Evolutionary conservation across 495 filamentous ascomycete genomes (phyloP).

Genomic region (Bathelium albidoporum): DNA sequence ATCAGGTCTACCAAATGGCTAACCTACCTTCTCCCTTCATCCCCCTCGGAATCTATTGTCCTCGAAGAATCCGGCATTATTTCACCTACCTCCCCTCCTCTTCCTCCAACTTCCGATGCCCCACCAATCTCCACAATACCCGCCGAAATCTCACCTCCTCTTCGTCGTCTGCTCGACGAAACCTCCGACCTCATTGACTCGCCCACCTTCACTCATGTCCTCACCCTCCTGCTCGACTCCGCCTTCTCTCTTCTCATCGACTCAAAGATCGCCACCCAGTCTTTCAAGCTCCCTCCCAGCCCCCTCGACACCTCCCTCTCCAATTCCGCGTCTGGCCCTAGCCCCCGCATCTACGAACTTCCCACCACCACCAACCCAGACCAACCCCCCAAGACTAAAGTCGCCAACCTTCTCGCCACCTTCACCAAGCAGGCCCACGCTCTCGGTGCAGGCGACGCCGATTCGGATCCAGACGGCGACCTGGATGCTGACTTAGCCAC

Average conservation of each 20-base stretch:
- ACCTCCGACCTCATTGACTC: slow-evolving; percentile 94
- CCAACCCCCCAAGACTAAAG: slow-evolving; percentile 49
- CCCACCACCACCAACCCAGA: slow-evolving; percentile 19
- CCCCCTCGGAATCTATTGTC: slow-evolving; percentile 66
- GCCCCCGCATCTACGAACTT: slow-evolving; percentile 34
- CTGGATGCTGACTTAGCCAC: slow-evolving; percentile 19
- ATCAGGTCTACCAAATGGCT: slow-evolving; percentile 57
- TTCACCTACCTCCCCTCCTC: slow-evolving; percentile 35
- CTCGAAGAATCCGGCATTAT: slow-evolving; percentile 73
- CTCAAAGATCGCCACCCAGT: slow-evolving; percentile 61
- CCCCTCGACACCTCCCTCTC: slow-evolving; percentile 34
- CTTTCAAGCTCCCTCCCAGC: slow-evolving; percentile 52
- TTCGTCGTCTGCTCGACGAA: slow-evolving; percentile 87
- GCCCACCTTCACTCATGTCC: slow-evolving; percentile 71
- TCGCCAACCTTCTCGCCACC: slow-evolving; percentile 80
- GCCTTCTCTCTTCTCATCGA: slow-evolving; percentile 75
- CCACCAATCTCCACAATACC: slow-evolving; percentile 23
- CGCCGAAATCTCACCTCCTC: slow-evolving; percentile 42
- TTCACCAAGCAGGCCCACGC: slow-evolving; percentile 79
- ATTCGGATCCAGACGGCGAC: too few relatives aligned
- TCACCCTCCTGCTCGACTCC: slow-evolving; percentile 77
- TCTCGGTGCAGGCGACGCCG: slow-evolving; percentile 50
- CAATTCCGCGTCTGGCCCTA: slow-evolving; percentile 15
- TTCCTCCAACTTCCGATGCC: slow-evolving; percentile 6
- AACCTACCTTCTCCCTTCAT: slow-evolving; percentile 68